Base-by-base conservation (phyloP, 1,284 basidiomycete species). In the Puccinia triticina region DNA sequence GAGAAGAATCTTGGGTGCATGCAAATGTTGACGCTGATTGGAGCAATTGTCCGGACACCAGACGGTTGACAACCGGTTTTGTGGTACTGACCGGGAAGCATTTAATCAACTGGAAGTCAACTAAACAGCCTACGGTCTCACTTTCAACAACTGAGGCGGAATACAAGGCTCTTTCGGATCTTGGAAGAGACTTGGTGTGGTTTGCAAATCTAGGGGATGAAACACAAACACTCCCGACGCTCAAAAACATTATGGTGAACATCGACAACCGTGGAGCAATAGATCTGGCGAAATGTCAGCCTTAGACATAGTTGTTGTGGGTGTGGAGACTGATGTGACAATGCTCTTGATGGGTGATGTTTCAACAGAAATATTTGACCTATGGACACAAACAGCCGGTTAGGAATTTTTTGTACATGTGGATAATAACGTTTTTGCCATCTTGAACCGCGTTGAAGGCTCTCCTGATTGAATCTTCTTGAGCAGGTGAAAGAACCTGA, bases 261-360 rank as follows among this genome's bases (percentile, higher is more conserved):
- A 14, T 46, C 43, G 43, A 46, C 43, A 46, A 46, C 14, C 7
- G 43, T 8, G 43, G 8, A 46, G 43, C 43, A 8, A 46, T 46
- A 8, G 43, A 46, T 14, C 14, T 46, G 14, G 43, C 43, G 14
- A 46, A 46, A 46, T n/a, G n/a, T n/a, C n/a, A n/a, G n/a, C n/a
- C n/a, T n/a, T n/a, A n/a, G n/a, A n/a, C 96, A 89, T 97, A 90
- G 88, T 99, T 97, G 86, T 99, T 99, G 88, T 99, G 97, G 55
- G 96, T 95, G 87, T 99, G 97, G 84, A 99, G 88, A 88, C 94
- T 96, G 85, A 99, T 91, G 84, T 94, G 90, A 84, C 96, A 90
- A 86, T 95, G 95, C 85, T 97, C 93, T 84, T 97, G 91, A 86
- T 98, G 92, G 0, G 92, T 90, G 85, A 99, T 93, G 85, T 93